These are phyloP conservation scores for Tricholoma hemisulphureum DNA, from an alignment of 768 basidiomycete species.

Conservation along the genomic window DNA sequence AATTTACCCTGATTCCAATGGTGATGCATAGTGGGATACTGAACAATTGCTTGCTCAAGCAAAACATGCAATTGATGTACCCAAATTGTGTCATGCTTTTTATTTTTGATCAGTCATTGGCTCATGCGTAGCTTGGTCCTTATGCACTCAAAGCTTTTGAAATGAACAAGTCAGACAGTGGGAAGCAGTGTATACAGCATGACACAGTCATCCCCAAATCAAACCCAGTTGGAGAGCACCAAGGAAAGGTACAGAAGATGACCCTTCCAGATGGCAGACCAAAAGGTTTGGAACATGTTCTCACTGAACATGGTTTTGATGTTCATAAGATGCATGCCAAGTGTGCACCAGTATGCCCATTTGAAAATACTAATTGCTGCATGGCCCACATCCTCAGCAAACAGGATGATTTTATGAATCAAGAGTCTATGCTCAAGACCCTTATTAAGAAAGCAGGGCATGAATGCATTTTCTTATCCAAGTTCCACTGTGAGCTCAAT, in stretches of 20 bases:
- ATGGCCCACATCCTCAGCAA: conserved; percentile 36
- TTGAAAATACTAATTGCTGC: conserved; percentile 34
- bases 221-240: conserved; percentile 22
- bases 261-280: conserved; percentile 25
- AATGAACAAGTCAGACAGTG: conserved; percentile 31
- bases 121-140: conserved; percentile 27
- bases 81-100: conserved; percentile 18
- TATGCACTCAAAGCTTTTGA: conserved; percentile 34
- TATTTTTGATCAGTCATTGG: conserved; percentile 23
- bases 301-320: conserved; percentile 41
- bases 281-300: conserved; percentile 35
- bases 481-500: too few species aligned
- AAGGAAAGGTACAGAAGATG: conserved; percentile 38
- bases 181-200: conserved; percentile 25
- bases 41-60: conserved; percentile 29
- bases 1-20: conserved; percentile 30
- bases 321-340: conserved; percentile 24
- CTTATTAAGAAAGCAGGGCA: conserved; percentile 32
- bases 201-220: conserved; percentile 28
- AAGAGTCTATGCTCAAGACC: too few species aligned
- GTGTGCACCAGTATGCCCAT: too few species aligned
- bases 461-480: too few species aligned
- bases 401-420: background rate
- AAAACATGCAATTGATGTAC: conserved; percentile 28
- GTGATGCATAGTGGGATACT: conserved; percentile 35